phyloP scores from a whole-genome alignment of 257 asterid genomes.

The Craterostigma plantagineum region DNA sequence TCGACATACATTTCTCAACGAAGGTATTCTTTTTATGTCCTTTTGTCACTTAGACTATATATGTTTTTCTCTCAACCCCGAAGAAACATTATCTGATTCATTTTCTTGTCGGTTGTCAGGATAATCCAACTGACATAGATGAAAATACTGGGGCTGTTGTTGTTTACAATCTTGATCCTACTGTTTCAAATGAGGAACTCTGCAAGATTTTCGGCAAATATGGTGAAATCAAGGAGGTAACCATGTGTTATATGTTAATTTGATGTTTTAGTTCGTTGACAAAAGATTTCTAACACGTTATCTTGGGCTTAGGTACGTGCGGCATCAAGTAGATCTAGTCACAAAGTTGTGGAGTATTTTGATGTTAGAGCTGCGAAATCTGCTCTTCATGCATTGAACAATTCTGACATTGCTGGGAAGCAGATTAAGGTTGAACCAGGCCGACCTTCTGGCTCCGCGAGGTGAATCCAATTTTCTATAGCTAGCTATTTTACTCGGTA shows the following conservation, averaged over 20 bases:
- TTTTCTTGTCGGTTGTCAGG: slow-evolving; percentile 38
- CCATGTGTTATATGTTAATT: slow-evolving; percentile 7
- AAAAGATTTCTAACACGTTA: neutral
- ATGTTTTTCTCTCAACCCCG: neutral
- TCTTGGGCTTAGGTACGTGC: slow-evolving; percentile 50
- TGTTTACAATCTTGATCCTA: slow-evolving; percentile 69
- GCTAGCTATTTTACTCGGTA: slow-evolving; percentile 58
- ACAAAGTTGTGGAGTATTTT: slow-evolving; percentile 62
- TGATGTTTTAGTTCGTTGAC: slow-evolving; percentile 32
- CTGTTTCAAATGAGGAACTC: slow-evolving; percentile 73
- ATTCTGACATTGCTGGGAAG: slow-evolving; percentile 77
- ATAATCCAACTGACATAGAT: slow-evolving; percentile 60
- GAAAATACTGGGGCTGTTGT: slow-evolving; percentile 62
- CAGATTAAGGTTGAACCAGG: slow-evolving; percentile 63
- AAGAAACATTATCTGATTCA: slow-evolving; percentile 7
- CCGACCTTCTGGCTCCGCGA: slow-evolving; percentile 49
- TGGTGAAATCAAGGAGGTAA: slow-evolving; percentile 92
- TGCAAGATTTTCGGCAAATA: slow-evolving; percentile 59
- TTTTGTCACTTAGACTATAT: neutral
- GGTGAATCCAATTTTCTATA: slow-evolving; percentile 23
- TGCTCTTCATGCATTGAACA: slow-evolving; percentile 66
- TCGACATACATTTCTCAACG: slow-evolving; percentile 79
- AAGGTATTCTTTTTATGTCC: slow-evolving; percentile 31
- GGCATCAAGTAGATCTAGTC: slow-evolving; percentile 37
- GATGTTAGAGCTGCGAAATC: slow-evolving; percentile 92